Conservation (phyloP, 202 grass and related monocot species). For the Panicum virgatum region DNA sequence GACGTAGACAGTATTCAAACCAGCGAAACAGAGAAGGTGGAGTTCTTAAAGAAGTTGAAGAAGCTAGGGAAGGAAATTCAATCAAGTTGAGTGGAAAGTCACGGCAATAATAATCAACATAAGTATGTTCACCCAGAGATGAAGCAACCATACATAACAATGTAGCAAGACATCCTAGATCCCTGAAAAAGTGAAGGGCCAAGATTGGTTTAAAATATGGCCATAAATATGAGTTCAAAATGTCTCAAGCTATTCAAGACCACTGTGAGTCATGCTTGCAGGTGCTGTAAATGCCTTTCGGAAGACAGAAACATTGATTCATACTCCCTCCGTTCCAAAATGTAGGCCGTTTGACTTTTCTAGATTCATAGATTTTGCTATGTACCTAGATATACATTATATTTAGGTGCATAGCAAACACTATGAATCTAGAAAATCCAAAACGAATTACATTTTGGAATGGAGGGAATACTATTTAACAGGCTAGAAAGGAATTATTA, state of each 20-base stretch:
- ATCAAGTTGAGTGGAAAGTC: slow-evolving; percentile 77
- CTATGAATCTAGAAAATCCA: no score
- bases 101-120: slow-evolving; percentile 84
- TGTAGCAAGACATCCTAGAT: slow-evolving; percentile 65
- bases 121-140: slow-evolving; percentile 67
- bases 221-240: slow-evolving; percentile 15
- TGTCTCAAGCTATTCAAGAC: slow-evolving; percentile 19
- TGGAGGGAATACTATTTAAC: no score
- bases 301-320: not conserved
- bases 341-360: no score
- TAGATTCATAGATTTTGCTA: no score
- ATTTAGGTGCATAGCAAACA: no score
- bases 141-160: slow-evolving; percentile 73
- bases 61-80: slow-evolving; percentile 47
- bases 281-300: not conserved
- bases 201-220: slow-evolving; percentile 26
- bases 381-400: no score
- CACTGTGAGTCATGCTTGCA: not conserved
- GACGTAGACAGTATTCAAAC: slow-evolving; percentile 72
- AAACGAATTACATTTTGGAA: no score
- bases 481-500: slow-evolving; percentile 13
- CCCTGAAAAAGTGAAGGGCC: slow-evolving; percentile 56
- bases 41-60: slow-evolving; percentile 43
- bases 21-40: slow-evolving; percentile 84
- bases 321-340: no score